Evolutionary conservation across 352 stramenopile genomes (phyloP).

Genomic region (Phytophthora citricola): DNA sequence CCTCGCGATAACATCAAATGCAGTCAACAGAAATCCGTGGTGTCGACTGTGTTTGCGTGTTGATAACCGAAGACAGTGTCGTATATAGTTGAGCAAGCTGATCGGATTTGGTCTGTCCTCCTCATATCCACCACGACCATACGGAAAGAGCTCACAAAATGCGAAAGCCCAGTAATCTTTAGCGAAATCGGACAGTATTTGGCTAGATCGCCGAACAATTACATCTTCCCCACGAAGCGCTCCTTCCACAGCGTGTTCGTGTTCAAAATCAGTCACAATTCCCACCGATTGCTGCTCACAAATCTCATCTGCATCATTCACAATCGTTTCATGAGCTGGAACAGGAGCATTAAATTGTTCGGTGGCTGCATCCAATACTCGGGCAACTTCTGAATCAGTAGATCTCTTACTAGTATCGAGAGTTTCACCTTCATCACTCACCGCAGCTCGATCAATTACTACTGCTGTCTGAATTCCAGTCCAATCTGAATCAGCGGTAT

Average conservation of each 20-base stretch:
- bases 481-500: neutral
- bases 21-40: neutral
- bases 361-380: neutral
- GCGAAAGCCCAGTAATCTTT: neutral
- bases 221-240: neutral
- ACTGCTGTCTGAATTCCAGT: neutral
- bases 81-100: neutral
- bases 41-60: neutral
- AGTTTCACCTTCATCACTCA: neutral
- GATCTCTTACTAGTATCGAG: neutral
- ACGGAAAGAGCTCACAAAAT: constrained; percentile 9
- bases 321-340: neutral
- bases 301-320: neutral
- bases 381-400: neutral
- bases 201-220: neutral
- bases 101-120: neutral
- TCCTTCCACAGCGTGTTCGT: neutral
- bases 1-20: neutral
- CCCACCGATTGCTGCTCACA: neutral
- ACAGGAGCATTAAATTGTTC: neutral
- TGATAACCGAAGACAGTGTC: neutral
- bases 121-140: constrained; percentile 1
- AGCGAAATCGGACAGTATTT: constrained; percentile 2
- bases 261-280: neutral
- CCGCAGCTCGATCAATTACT: neutral